Evolutionary conservation across 2,329 filamentous ascomycete species (phyloP).

Genomic region (Seiridium cupressi): DNA sequence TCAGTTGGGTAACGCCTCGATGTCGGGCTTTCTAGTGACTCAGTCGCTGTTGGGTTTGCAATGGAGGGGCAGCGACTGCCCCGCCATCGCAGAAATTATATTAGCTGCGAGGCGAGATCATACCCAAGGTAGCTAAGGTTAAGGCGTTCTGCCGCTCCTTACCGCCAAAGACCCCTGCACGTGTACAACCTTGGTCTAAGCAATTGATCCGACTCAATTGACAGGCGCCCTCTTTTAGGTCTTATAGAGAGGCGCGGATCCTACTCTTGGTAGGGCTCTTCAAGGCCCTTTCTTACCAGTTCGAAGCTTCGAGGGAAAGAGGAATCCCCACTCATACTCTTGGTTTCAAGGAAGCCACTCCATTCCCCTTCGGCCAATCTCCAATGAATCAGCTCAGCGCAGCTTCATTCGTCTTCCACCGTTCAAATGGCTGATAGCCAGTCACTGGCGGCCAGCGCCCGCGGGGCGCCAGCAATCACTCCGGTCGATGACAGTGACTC

Average conservation of each 20-base stretch:
- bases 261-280: too few species aligned
- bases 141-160: conserved; percentile 17
- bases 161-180: conserved; percentile 15
- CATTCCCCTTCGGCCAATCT: neutral
- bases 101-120: neutral
- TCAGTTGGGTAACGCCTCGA: neutral
- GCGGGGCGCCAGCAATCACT: neutral
- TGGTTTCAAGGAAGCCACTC: too few species aligned
- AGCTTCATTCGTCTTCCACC: conserved; percentile 13
- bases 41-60: conserved; percentile 17
- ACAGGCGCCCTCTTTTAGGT: neutral
- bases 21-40: conserved; percentile 15
- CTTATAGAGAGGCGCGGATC: too few species aligned
- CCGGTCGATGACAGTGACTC: conserved; percentile 47
- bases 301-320: too few species aligned
- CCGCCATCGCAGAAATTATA: conserved; percentile 17
- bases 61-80: conserved; percentile 22
- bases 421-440: conserved; percentile 24
- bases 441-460: conserved; percentile 10
- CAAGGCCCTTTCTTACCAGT: too few species aligned
- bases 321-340: too few species aligned
- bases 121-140: neutral
- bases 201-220: neutral
- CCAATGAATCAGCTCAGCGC: conserved; percentile 3
- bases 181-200: neutral